phyloP scores from a whole-genome alignment of 495 filamentous ascomycete species.

The Talaromyces liani region DNA sequence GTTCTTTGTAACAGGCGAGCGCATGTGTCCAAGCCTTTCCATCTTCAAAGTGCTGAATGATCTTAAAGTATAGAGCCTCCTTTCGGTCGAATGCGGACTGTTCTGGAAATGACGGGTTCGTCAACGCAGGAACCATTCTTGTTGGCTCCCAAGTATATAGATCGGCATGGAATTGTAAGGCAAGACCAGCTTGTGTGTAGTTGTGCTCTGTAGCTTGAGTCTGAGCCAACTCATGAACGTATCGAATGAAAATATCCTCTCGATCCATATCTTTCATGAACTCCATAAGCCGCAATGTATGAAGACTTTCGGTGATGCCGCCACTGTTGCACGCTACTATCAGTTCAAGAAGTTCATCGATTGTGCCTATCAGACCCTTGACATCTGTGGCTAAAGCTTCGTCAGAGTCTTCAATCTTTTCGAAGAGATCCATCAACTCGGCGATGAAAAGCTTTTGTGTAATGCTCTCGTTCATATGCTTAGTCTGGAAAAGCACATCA shows the following conservation, averaged over 20 bases:
- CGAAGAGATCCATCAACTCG: conserved; percentile 77
- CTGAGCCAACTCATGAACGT: conserved; percentile 86
- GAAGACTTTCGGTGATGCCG: conserved; percentile 71
- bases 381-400: conserved; percentile 73
- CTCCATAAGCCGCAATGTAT: conserved; percentile 88
- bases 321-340: conserved; percentile 86
- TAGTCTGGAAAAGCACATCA: conserved; percentile 84
- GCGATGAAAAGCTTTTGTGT: conserved; percentile 87
- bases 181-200: conserved; percentile 84
- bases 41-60: conserved; percentile 92
- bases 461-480: conserved; percentile 78
- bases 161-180: conserved; percentile 84
- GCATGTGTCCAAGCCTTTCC: conserved; percentile 89
- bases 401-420: conserved; percentile 57
- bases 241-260: conserved; percentile 93
- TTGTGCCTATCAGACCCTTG: conserved; percentile 67
- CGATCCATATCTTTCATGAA: conserved; percentile 96
- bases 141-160: conserved; percentile 85
- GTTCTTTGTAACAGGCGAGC: conserved; percentile 83
- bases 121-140: conserved; percentile 56
- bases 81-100: conserved; percentile 91
- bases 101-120: conserved; percentile 68
- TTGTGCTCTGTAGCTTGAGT: conserved; percentile 70
- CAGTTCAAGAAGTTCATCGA: conserved; percentile 87
- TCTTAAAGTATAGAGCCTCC: conserved; percentile 84